Evolutionary conservation across 129 eudicot genomes (phyloP).

Genomic region (Arctium lappa): DNA sequence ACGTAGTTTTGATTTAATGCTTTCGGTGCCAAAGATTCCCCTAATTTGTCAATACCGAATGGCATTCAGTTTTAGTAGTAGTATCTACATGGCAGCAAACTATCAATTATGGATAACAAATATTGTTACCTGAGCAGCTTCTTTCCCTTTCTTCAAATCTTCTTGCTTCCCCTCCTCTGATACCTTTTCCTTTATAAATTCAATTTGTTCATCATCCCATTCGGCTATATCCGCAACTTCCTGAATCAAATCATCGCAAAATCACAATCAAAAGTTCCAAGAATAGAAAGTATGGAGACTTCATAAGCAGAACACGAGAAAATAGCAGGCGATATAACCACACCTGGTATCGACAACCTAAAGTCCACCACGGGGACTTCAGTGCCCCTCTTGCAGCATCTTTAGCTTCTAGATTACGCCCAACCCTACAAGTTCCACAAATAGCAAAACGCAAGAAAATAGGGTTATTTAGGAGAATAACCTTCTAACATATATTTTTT

Average conservation of each 20-base stretch:
- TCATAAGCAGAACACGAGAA: not conserved
- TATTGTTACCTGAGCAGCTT: constrained; percentile 70
- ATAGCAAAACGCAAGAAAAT: not conserved
- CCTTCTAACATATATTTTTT: not conserved
- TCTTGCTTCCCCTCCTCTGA: constrained; percentile 85
- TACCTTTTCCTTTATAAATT: constrained; percentile 79
- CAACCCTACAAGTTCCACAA: constrained; percentile 60
- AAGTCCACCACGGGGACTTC: constrained; percentile 99
- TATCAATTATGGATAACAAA: not conserved
- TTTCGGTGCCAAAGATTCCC: not conserved
- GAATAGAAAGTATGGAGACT: not conserved
- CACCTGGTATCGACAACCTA: constrained; percentile 93
- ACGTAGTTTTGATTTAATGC: not conserved
- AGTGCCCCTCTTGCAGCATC: constrained; percentile 96
- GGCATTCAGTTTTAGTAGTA: not conserved
- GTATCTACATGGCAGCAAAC: not conserved
- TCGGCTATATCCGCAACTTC: constrained; percentile 90
- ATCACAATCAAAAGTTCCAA: not conserved
- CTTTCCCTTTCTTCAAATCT: constrained; percentile 89
- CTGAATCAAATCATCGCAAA: constrained; percentile 31
- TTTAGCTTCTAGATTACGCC: constrained; percentile 86
- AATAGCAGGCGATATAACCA: not conserved
- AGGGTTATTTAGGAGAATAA: not conserved
- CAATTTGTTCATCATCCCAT: constrained; percentile 99
- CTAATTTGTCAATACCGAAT: not conserved